These are phyloP conservation scores for Coprinellus aureogranulatus DNA, from an alignment of 768 basidiomycete species.

Conservation along the genomic window DNA sequence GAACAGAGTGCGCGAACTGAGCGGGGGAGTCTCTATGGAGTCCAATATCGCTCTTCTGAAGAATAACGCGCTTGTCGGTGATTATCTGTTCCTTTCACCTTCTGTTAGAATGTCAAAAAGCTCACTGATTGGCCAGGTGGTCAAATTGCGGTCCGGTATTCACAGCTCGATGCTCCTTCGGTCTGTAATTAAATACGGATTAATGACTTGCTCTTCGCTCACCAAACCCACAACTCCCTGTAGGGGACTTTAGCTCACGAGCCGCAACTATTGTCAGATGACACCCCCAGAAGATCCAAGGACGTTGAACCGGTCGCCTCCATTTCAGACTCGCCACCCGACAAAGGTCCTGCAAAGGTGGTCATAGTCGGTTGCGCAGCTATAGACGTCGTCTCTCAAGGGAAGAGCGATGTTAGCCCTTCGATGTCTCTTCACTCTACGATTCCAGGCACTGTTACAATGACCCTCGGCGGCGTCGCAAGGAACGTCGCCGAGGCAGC, in stretches of 20 bases:
- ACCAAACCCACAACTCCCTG: background rate
- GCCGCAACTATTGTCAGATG: background rate
- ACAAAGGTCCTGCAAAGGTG: slow-evolving; percentile 44
- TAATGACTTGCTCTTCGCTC: background rate
- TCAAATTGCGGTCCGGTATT: slow-evolving; percentile 75
- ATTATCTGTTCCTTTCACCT: slow-evolving; percentile 17
- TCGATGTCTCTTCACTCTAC: slow-evolving; percentile 60
- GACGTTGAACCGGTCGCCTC: background rate
- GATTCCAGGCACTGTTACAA: slow-evolving; percentile 67
- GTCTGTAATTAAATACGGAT: background rate
- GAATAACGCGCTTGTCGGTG: slow-evolving; percentile 85
- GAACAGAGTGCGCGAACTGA: slow-evolving; percentile 76
- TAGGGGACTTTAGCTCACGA: background rate
- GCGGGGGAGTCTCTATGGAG: slow-evolving; percentile 67
- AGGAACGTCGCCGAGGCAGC: slow-evolving; percentile 95
- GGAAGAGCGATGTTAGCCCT: slow-evolving; percentile 28
- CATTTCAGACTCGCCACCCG: background rate
- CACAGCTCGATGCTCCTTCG: slow-evolving; percentile 37
- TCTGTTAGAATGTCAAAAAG: slow-evolving; percentile 1
- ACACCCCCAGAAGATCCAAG: background rate
- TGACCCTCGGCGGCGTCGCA: slow-evolving; percentile 86
- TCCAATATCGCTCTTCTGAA: slow-evolving; percentile 84
- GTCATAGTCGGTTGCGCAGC: slow-evolving; percentile 85
- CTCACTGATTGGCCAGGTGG: slow-evolving; percentile 48
- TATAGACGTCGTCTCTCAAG: slow-evolving; percentile 77